Evolutionary conservation across 495 filamentous ascomycete genomes (phyloP), one percentile per base, ranked within the genome.

Genomic region (Neurospora sp.): DNA sequence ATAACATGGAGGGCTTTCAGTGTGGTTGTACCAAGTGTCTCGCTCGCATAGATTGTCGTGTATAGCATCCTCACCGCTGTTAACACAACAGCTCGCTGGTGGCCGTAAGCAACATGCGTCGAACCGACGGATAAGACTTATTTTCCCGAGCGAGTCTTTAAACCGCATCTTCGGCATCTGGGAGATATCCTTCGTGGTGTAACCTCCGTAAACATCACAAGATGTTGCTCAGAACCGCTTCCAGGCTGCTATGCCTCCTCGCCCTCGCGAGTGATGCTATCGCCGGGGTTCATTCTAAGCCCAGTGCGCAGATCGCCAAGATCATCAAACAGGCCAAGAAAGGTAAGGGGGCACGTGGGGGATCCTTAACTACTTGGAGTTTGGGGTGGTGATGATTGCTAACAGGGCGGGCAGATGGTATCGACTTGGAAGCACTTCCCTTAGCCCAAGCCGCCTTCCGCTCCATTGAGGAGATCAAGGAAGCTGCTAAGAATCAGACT

Each of bases 361-460:
- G 48, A 10, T 44, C 16, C 5, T 27, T 7, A 7, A 18, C 20
- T 39, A n/a, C 5, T 41, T 11, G 12, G 38, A 20, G 6, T 46
- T 31, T 27, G 42, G 40, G 14, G 5, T 14, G n/a, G 27, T 20
- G 20, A 71, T 41, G 20, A 41, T 18, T 27, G 23, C 38, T 37
- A 39, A 40, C 14, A 27, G 10, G 27, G 10, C 27, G 14, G 41
- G 7, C 39, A 71, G 70, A 71, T 71, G 70, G 20, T 4, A 69
- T 73, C 35, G 59, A 73, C 27, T 40, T 73, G 72, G 46, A 39
- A 35, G 37, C 62, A 18, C 59, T 73, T 42, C 72, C 62, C n/a
- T 73, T 73, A n/a, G 72, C 72, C 66, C 39, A 69, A 20, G 72
- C 72, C n/a, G 54, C 72, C 38, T 73, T 73, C 59, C 27, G 35